Evolutionary conservation across 306 rosid species (phyloP), one percentile per base, ranked within the genome.

Genomic region (Castanospermum australe): DNA sequence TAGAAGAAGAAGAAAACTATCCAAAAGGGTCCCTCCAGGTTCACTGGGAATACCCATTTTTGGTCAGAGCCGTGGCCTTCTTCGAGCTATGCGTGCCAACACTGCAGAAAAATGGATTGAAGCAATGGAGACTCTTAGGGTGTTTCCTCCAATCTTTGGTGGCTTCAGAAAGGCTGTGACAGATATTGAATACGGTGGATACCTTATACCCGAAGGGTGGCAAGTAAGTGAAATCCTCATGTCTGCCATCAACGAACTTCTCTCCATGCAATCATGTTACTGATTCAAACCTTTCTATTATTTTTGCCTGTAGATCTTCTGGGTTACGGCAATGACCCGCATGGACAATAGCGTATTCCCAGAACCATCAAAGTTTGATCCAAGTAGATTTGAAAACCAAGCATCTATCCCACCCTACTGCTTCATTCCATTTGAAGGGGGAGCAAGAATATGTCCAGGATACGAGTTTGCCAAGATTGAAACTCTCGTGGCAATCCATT

Each of bases 121-220:
- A 71, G 96, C 92, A 71, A 30, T 67, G 85, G 97, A 94, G 79
- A 92, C 91, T 44, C 77, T 94, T 38, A 88, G 97, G 51, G 33
- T 86, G 35, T 18, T 84, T 82, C 92, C 97, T 84, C 98, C 94
- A 2, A 2, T 90, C 22, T 90, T 88, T 70, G 92, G 92, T 67
- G 71, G 86, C 71, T 88, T 92, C 81, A 84, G 91, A 66, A 84
- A 57, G 59, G 91, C 93, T 8, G 2, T 69, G 10, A 69, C 80
- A 83, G 96, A 89, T 71, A 81, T 89, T 32, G 90, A 94, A 60
- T 92, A 73, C 10, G 88, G 59, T 47, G 96, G 89, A 42, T 90
- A 89, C 77, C 57, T 82, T 39, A 90, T 94, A 54, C 98, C 96
- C 4, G 87, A 92, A 84, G 98, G 97, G 68, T 94, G 97, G 98